These are phyloP conservation scores for Eruca vesicaria DNA, from an alignment of 441 rosid species.

Conservation along the genomic window DNA sequence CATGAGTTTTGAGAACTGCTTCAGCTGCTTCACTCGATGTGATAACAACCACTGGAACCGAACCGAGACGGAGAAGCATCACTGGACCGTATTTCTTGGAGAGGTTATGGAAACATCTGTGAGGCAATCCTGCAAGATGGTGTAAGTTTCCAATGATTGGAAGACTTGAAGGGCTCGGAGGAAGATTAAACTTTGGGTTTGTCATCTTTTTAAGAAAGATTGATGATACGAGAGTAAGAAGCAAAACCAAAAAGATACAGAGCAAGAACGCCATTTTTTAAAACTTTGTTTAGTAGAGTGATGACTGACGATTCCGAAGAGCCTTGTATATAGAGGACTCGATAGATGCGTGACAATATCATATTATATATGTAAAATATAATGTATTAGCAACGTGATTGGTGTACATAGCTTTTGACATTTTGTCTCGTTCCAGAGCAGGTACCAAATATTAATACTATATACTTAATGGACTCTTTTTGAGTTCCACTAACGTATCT, in stretches of 20 bases:
- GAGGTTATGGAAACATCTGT: slow-evolving; percentile 36
- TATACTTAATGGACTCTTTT: too few species aligned
- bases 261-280: slow-evolving; percentile 5
- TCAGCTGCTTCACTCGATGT: slow-evolving; percentile 30
- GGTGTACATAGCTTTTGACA: background rate
- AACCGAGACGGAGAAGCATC: slow-evolving; percentile 40
- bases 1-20: slow-evolving; percentile 12
- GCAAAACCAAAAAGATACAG: slow-evolving; percentile 7
- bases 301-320: background rate
- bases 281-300: background rate
- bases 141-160: slow-evolving; percentile 59
- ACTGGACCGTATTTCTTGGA: slow-evolving; percentile 48
- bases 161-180: slow-evolving; percentile 53
- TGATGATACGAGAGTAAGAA: slow-evolving; percentile 21
- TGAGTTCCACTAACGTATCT: too few species aligned
- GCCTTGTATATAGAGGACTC: background rate
- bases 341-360: background rate
- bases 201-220: background rate
- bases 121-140: slow-evolving; percentile 42
- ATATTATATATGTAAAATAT: background rate
- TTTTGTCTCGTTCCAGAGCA: background rate
- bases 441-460: background rate
- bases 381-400: background rate
- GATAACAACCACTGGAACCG: slow-evolving; percentile 32
- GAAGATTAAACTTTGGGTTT: slow-evolving; percentile 17